Evolutionary conservation across 345 rosid species (phyloP).

Genomic region (Eucalyptus tenuipes): DNA sequence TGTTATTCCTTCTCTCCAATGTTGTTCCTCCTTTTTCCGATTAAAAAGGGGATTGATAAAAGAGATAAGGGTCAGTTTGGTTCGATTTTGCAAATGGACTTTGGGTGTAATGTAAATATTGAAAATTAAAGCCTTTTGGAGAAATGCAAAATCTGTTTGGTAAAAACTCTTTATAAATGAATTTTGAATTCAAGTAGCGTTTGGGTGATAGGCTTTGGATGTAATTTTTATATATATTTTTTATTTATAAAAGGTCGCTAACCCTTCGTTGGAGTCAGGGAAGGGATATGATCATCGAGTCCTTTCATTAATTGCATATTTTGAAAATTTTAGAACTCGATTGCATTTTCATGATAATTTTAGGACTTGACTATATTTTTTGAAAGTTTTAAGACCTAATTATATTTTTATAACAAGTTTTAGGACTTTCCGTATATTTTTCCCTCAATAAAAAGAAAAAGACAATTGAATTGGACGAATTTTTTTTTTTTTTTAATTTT

Average conservation of each 20-base stretch:
- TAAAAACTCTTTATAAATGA: rapidly evolving
- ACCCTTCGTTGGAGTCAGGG: too few species aligned
- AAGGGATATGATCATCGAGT: too few species aligned
- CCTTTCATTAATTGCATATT: rapidly evolving
- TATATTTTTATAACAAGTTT: rapidly evolving
- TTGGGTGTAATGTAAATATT: rapidly evolving
- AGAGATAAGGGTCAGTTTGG: too few species aligned
- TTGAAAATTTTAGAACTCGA: too few species aligned
- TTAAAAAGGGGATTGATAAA: background rate
- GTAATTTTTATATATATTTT: too few species aligned
- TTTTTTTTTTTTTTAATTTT: background rate
- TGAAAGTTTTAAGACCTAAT: rapidly evolving
- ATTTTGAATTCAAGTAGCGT: rapidly evolving
- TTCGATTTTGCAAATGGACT: too few species aligned
- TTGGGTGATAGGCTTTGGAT: rapidly evolving
- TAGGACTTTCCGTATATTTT: rapidly evolving
- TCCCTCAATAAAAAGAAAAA: background rate
- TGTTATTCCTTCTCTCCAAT: background rate
- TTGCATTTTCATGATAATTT: too few species aligned
- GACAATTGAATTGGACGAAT: background rate
- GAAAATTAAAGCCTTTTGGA: rapidly evolving
- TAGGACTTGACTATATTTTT: rapidly evolving
- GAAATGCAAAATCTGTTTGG: rapidly evolving
- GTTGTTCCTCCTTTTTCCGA: background rate
- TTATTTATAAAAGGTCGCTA: too few species aligned